Conservation (phyloP, 345 rosid genomes). For the Hypericum androsaemum region DNA sequence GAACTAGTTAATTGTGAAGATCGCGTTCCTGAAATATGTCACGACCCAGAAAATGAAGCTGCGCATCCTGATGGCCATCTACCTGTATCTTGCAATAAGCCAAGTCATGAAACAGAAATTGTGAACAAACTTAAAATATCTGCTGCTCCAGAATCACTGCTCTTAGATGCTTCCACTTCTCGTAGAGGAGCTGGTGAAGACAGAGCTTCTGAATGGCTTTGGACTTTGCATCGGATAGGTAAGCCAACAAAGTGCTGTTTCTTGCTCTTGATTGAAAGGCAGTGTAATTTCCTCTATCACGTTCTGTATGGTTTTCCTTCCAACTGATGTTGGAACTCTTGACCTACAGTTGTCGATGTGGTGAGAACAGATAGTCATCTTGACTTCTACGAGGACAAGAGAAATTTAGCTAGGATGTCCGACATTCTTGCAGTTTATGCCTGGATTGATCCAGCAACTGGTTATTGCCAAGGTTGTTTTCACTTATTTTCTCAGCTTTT, state of each 20-base stretch:
- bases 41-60: constrained; percentile 18
- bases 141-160: constrained; percentile 45
- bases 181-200: constrained; percentile 35
- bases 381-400: constrained; percentile 75
- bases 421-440: constrained; percentile 96
- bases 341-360: constrained; percentile 74
- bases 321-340: constrained; percentile 12
- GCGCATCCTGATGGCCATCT: constrained; percentile 29
- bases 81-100: constrained; percentile 18
- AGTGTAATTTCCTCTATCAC: neutral
- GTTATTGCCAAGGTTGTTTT: constrained; percentile 85
- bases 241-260: constrained; percentile 9
- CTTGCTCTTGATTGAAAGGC: neutral
- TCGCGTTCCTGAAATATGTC: constrained; percentile 24
- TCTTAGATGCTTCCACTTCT: constrained; percentile 32
- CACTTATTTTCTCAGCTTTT: neutral
- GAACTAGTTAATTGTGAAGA: constrained; percentile 37
- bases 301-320: neutral
- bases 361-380: constrained; percentile 92
- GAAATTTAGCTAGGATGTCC: constrained; percentile 82
- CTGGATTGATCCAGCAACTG: constrained; percentile 92
- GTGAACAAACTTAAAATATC: constrained; percentile 48
- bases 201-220: constrained; percentile 83
- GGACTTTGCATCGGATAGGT: constrained; percentile 93
- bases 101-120: constrained; percentile 29